Evolutionary conservation across 2,329 filamentous ascomycete species (phyloP).

Genomic region (Whalleya microplaca): DNA sequence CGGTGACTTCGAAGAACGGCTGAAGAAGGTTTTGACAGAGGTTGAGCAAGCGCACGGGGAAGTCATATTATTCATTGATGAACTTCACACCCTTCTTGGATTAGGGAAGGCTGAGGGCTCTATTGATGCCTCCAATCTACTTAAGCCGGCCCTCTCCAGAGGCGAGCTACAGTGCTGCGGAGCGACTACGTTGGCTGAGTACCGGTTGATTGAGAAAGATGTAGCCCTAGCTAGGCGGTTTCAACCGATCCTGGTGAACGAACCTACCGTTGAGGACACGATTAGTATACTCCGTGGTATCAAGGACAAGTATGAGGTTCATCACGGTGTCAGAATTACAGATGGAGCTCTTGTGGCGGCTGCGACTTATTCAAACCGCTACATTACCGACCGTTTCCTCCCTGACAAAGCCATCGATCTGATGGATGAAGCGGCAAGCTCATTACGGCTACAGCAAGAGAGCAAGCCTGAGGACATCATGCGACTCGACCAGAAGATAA

Average conservation of each 20-base stretch:
- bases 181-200: slow-evolving; percentile 91
- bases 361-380: slow-evolving; percentile 89
- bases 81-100: slow-evolving; percentile 88
- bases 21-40: slow-evolving; percentile 90
- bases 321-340: slow-evolving; percentile 93
- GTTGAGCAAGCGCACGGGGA: slow-evolving; percentile 87
- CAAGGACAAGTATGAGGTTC: slow-evolving; percentile 96
- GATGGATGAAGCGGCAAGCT: slow-evolving; percentile 93
- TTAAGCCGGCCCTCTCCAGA: slow-evolving; percentile 91
- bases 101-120: slow-evolving; percentile 94
- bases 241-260: slow-evolving; percentile 91
- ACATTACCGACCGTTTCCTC: slow-evolving; percentile 93
- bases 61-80: slow-evolving; percentile 94
- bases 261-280: slow-evolving; percentile 88
- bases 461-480: slow-evolving; percentile 96
- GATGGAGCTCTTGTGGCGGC: slow-evolving; percentile 91
- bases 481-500: slow-evolving; percentile 88
- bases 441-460: slow-evolving; percentile 89
- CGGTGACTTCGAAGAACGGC: slow-evolving; percentile 92
- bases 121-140: slow-evolving; percentile 91
- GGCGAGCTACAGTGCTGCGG: slow-evolving; percentile 95
- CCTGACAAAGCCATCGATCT: slow-evolving; percentile 97
- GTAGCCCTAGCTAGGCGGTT: slow-evolving; percentile 90
- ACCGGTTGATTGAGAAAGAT: slow-evolving; percentile 93
- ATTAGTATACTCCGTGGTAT: slow-evolving; percentile 95